These are phyloP conservation scores for Davidsoniella australis DNA, from an alignment of 2,329 filamentous ascomycete species.

Conservation along the genomic window DNA sequence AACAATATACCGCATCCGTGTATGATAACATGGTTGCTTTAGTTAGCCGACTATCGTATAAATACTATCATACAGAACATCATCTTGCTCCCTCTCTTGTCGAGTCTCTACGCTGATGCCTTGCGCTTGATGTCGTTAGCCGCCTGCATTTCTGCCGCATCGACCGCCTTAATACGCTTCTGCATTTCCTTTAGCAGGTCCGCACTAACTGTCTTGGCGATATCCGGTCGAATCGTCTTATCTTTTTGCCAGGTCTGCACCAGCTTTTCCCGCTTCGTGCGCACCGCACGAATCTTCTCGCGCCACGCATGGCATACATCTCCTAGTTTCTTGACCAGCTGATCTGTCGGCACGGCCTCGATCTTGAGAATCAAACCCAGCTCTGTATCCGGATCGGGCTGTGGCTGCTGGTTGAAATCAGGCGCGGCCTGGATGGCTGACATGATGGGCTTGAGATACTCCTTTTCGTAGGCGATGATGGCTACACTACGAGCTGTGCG, in stretches of 20 bases:
- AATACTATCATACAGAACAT: not conserved
- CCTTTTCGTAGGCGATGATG: conserved; percentile 25
- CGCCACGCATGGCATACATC: conserved; percentile 33
- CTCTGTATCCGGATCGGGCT: conserved; percentile 39
- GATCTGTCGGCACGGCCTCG: conserved; percentile 34
- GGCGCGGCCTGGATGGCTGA: conserved; percentile 33
- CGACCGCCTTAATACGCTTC: conserved; percentile 34
- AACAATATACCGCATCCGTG: not conserved
- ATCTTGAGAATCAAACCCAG: conserved; percentile 38
- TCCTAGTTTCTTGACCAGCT: conserved; percentile 26
- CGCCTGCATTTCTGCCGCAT: conserved; percentile 31
- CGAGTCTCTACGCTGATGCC: not conserved
- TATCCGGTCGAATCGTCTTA: conserved; percentile 27
- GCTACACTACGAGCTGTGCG: conserved; percentile 25
- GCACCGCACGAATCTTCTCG: conserved; percentile 29
- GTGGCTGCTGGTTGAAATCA: conserved; percentile 45
- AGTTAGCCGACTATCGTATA: not conserved
- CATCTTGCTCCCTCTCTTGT: not conserved
- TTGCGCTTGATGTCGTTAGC: conserved; percentile 23
- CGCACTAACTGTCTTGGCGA: conserved; percentile 30
- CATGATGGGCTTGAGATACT: conserved; percentile 36
- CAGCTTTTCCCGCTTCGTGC: conserved; percentile 30
- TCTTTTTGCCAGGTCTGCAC: conserved; percentile 33
- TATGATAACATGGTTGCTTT: not conserved
- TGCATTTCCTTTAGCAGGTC: conserved; percentile 33